Conservation (phyloP, 1,139 yeast species). For the Pichia sp. region DNA sequence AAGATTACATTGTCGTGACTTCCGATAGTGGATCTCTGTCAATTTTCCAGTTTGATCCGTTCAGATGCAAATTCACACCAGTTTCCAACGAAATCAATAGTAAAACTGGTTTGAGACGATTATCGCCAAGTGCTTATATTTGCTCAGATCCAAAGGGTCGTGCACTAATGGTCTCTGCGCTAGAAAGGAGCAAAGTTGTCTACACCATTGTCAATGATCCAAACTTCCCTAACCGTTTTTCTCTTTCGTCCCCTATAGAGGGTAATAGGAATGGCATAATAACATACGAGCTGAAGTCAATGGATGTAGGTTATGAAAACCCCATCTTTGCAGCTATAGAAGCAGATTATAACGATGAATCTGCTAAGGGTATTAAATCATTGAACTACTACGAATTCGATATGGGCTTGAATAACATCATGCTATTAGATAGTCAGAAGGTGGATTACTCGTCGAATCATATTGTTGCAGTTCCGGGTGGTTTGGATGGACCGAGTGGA, state of each 20-base stretch:
- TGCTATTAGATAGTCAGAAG: conserved; percentile 40
- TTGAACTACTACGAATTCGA: conserved; percentile 76
- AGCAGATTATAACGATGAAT: conserved; percentile 37
- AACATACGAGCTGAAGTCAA: conserved; percentile 49
- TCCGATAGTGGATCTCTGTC: conserved; percentile 78
- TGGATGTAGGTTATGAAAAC: conserved; percentile 74
- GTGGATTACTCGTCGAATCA: conserved; percentile 37
- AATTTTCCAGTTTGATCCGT: conserved; percentile 43
- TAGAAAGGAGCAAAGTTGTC: conserved; percentile 66
- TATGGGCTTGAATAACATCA: conserved; percentile 73
- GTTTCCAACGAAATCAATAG: conserved; percentile 61
- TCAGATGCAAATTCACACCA: conserved; percentile 37
- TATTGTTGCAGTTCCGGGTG: conserved; percentile 41
- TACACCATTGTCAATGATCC: conserved; percentile 49
- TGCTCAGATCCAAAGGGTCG: conserved; percentile 68
- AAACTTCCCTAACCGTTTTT: conserved; percentile 30
- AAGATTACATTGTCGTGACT: conserved; percentile 59
- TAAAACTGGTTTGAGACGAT: conserved; percentile 68
- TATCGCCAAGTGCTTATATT: conserved; percentile 72
- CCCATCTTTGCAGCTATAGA: conserved; percentile 83
- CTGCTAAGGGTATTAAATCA: conserved; percentile 16
- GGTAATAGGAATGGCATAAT: conserved; percentile 45
- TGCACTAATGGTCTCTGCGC: conserved; percentile 61
- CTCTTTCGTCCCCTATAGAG: conserved; percentile 70
- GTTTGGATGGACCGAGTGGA: conserved; percentile 55